Conservation (phyloP, 1,284 basidiomycete genomes). For the Cryptococcus deneoformans region DNA sequence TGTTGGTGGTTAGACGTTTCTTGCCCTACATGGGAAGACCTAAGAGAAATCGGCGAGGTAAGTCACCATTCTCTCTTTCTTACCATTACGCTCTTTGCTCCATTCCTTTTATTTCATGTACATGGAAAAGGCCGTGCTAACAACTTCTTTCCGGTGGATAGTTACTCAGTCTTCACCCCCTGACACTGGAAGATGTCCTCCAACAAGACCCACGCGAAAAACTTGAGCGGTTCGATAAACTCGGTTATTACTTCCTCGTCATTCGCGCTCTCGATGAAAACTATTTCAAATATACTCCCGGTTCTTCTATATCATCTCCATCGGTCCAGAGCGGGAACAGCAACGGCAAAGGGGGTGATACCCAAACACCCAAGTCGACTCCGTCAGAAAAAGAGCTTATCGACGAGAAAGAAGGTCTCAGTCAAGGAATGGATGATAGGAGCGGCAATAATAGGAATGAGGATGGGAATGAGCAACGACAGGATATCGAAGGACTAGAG, state of each 20-base stretch:
- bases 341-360: not conserved
- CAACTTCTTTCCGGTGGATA: constrained; percentile 33
- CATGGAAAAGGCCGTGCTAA: not conserved
- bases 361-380: not conserved
- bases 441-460: not conserved
- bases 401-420: not conserved
- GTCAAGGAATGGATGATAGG: not conserved
- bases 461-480: not conserved
- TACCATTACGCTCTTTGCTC: not conserved
- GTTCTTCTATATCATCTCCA: constrained; percentile 9
- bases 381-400: not conserved
- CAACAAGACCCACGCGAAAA: constrained; percentile 93
- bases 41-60: constrained; percentile 82
- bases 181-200: constrained; percentile 94
- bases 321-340: too few species aligned
- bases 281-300: constrained; percentile 57
- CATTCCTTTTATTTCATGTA: not conserved
- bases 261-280: constrained; percentile 77
- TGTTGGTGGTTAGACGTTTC: constrained; percentile 94
- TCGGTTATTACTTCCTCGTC: constrained; percentile 92
- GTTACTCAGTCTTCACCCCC: constrained; percentile 85
- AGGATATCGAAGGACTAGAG: constrained; percentile 2
- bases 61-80: constrained; percentile 22
- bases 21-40: constrained; percentile 85
- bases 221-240: constrained; percentile 78